Percentiles rank a stretch among this genome's conserved stretches.
These are phyloP conservation scores for Aegilops tauschii DNA, from an alignment of 176 grass and related monocot genomes.

Conservation along the genomic window DNA sequence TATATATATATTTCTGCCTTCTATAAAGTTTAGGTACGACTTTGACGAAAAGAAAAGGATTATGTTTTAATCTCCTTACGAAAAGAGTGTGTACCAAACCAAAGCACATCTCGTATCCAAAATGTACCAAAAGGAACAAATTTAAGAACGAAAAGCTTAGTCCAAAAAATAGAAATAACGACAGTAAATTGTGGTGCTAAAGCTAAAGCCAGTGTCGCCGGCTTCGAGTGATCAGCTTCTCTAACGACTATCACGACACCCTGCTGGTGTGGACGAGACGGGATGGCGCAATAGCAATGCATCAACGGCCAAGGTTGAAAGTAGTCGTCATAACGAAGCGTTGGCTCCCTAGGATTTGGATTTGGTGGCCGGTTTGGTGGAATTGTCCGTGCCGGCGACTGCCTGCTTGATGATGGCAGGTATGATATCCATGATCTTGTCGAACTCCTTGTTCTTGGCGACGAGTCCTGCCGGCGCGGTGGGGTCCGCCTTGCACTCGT, in stretches of 20 bases:
- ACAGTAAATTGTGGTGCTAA: too few species aligned
- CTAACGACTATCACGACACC: background rate
- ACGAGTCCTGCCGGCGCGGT: conserved; percentile 1
- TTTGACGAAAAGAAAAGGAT: too few species aligned
- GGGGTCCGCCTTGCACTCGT: conserved; percentile 13
- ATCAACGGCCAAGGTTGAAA: background rate
- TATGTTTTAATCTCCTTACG: too few species aligned
- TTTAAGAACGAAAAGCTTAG: too few species aligned
- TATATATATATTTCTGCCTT: too few species aligned
- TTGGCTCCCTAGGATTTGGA: background rate
- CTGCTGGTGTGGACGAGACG: background rate
- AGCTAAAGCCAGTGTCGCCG: too few species aligned
- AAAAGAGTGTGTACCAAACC: too few species aligned
- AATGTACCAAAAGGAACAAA: too few species aligned
- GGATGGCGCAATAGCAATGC: background rate
- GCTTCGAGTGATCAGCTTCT: too few species aligned
- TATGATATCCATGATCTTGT: conserved; percentile 10
- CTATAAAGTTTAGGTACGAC: too few species aligned
- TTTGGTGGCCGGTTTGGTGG: background rate
- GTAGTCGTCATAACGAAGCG: background rate
- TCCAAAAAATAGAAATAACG: too few species aligned
- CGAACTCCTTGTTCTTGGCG: conserved; percentile 9
- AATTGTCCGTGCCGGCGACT: background rate
- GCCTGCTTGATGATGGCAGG: background rate
- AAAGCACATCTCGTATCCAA: too few species aligned